A percentile compares a stretch with the other conserved stretches of the same genome.
Conservation (phyloP, 495 filamentous ascomycete species). For the Penicillium lividum region DNA sequence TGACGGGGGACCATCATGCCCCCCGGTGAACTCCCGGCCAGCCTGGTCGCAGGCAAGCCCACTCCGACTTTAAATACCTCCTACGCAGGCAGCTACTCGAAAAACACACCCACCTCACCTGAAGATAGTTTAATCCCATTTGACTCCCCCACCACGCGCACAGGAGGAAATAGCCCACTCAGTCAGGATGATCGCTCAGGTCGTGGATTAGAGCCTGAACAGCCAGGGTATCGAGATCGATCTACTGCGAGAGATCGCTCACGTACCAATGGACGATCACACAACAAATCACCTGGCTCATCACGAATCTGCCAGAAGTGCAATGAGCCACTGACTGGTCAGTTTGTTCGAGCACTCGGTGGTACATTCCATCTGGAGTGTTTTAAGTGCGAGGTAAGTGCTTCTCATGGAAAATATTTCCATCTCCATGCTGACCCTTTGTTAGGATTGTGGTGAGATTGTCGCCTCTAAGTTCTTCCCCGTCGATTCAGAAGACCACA, state of each 20-base stretch:
- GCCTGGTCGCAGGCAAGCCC: constrained; percentile 50
- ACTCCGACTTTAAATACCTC: constrained; percentile 45
- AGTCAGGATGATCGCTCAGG: constrained; percentile 33
- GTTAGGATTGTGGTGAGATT: constrained; percentile 90
- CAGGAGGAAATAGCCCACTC: constrained; percentile 31
- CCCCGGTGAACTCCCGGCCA: constrained; percentile 50
- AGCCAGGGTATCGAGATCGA: constrained; percentile 37
- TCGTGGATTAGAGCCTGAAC: constrained; percentile 40
- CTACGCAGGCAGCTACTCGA: constrained; percentile 38
- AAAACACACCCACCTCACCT: constrained; percentile 48
- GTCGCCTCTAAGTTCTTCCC: constrained; percentile 99
- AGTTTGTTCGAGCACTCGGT: constrained; percentile 90
- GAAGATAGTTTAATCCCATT: constrained; percentile 46
- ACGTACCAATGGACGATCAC: constrained; percentile 45
- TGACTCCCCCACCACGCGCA: constrained; percentile 43
- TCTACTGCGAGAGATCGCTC: constrained; percentile 44
- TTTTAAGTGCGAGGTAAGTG: constrained; percentile 90
- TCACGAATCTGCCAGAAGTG: constrained; percentile 84
- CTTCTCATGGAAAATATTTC: background rate
- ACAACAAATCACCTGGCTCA: constrained; percentile 43
- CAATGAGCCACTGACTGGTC: constrained; percentile 78
- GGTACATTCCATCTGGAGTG: constrained; percentile 97
- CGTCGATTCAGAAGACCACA: constrained; percentile 82
- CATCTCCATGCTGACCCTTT: background rate
- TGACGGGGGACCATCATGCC: constrained; percentile 44